phyloP scores from a whole-genome alignment of 2,329 filamentous ascomycete species.

The Ambrosiella xylebori region DNA sequence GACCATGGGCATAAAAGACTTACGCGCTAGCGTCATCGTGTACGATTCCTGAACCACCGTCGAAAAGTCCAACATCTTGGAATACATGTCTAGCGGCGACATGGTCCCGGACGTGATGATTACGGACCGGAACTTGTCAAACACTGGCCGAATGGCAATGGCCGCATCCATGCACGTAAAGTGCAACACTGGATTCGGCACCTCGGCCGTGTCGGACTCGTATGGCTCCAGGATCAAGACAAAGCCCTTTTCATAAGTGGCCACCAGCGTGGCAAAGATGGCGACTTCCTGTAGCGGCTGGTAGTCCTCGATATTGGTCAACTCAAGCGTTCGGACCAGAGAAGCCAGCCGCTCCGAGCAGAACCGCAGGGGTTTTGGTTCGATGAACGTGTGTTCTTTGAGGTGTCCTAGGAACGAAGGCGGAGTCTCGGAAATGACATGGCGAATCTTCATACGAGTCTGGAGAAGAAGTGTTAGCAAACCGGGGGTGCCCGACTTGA shows the following conservation, averaged over 20 bases:
- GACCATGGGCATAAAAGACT: conserved; percentile 96
- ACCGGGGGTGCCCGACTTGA: too few relatives aligned
- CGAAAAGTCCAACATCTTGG: conserved; percentile 89
- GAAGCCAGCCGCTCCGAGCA: conserved; percentile 91
- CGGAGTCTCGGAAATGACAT: conserved; percentile 93
- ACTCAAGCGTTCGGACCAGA: conserved; percentile 80
- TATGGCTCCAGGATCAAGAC: conserved; percentile 92
- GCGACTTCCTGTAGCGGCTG: conserved; percentile 94
- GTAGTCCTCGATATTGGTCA: conserved; percentile 96
- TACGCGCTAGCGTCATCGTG: conserved; percentile 81
- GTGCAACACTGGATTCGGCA: conserved; percentile 91
- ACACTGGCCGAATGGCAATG: conserved; percentile 94
- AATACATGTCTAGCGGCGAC: conserved; percentile 95
- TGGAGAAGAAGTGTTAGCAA: conserved; percentile 20
- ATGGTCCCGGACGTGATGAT: conserved; percentile 97
- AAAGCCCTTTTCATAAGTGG: conserved; percentile 94
- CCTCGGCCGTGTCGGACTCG: conserved; percentile 85
- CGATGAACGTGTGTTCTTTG: conserved; percentile 92
- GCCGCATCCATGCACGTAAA: conserved; percentile 94
- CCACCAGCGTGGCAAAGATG: conserved; percentile 87
- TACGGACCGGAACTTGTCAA: conserved; percentile 92
- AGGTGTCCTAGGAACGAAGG: conserved; percentile 84
- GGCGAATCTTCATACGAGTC: conserved; percentile 94
- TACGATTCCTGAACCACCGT: conserved; percentile 95
- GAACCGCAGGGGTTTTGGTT: conserved; percentile 85